These are phyloP conservation scores for Cucurbita argyrosperma DNA, from an alignment of 306 rosid species.

Conservation along the genomic window DNA sequence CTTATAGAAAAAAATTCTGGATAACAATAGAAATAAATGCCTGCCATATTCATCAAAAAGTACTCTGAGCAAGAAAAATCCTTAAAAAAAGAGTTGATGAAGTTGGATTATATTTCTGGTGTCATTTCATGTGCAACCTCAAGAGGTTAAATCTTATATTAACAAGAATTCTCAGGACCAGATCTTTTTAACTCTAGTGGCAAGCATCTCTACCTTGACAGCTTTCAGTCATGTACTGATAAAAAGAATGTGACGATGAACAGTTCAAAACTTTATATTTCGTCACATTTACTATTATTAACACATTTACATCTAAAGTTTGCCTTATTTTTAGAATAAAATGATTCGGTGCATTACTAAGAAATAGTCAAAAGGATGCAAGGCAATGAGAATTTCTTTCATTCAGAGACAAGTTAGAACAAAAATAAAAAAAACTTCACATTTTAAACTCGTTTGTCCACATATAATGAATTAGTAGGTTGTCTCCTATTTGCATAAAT, in stretches of 20 bases:
- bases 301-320: background rate
- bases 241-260: background rate
- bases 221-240: background rate
- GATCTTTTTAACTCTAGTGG: background rate
- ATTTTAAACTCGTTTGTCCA: background rate
- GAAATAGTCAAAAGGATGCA: background rate
- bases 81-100: background rate
- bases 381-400: background rate
- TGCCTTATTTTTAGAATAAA: background rate
- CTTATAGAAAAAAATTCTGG: background rate
- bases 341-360: background rate
- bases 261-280: background rate
- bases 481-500: background rate
- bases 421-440: background rate
- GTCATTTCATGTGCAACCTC: slow-evolving; percentile 1
- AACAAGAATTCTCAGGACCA: background rate
- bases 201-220: background rate
- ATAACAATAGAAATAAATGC: background rate
- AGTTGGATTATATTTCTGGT: background rate
- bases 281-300: background rate
- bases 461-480: background rate
- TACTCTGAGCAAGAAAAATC: background rate
- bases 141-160: background rate
- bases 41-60: background rate
- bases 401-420: background rate